Percentiles rank a stretch among this genome's conserved stretches.
Evolutionary conservation across 2,329 filamentous ascomycete species (phyloP).

Genomic region (Aspergillus aculeatinus): DNA sequence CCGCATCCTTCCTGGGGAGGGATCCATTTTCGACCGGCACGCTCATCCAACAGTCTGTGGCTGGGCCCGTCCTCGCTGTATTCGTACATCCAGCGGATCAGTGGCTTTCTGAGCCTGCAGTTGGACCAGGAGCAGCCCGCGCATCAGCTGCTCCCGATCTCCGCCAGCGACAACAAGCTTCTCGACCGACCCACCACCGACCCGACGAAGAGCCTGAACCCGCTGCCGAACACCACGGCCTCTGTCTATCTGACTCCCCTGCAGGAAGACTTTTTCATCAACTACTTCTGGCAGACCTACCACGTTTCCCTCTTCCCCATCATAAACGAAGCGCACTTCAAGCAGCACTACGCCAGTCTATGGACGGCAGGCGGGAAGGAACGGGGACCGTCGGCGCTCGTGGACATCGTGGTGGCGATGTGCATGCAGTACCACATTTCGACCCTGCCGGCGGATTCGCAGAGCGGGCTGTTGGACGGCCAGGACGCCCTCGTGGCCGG

Average conservation of each 20-base stretch:
- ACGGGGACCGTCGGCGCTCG: slow-evolving; percentile 19
- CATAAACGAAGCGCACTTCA: slow-evolving; percentile 22
- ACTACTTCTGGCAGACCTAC: slow-evolving; percentile 22
- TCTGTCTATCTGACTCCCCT: slow-evolving; percentile 12
- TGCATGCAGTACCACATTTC: slow-evolving; percentile 23
- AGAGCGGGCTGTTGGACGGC: neutral
- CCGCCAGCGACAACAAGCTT: slow-evolving; percentile 14
- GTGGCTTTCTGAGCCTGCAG: slow-evolving; percentile 3
- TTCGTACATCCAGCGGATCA: slow-evolving; percentile 3
- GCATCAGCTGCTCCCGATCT: slow-evolving; percentile 33
- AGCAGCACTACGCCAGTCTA: slow-evolving; percentile 20
- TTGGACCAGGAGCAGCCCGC: slow-evolving; percentile 35
- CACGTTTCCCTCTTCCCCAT: slow-evolving; percentile 17
- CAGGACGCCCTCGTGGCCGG: slow-evolving; percentile 3
- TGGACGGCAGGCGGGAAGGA: slow-evolving; percentile 10
- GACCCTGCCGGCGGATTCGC: neutral
- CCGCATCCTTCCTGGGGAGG: neutral
- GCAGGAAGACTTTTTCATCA: slow-evolving; percentile 24
- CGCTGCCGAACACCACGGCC: neutral
- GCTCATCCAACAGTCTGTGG: slow-evolving; percentile 1
- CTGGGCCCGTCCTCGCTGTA: slow-evolving; percentile 3
- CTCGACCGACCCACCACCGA: slow-evolving; percentile 12
- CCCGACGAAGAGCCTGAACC: neutral
- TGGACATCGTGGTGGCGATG: slow-evolving; percentile 22
- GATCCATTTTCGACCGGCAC: neutral